A percentile compares a stretch with the other conserved stretches of the same genome.
These are phyloP conservation scores for Phytophthora brassicae DNA, from an alignment of 352 stramenopile species.

Conservation along the genomic window DNA sequence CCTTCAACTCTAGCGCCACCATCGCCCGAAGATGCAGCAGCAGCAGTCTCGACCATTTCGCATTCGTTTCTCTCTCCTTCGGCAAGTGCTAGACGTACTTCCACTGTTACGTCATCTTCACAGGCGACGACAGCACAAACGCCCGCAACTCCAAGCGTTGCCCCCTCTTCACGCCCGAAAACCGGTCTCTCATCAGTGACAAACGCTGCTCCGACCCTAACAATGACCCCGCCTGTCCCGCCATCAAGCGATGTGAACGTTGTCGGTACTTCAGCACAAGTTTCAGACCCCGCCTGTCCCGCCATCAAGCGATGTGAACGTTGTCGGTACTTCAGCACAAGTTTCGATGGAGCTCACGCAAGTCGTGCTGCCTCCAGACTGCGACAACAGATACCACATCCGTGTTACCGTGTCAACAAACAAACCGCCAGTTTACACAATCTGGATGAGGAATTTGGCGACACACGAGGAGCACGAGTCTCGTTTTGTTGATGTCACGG, in stretches of 20 bases:
- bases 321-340: not conserved
- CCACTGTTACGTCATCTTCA: not conserved
- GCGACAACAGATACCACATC: constrained; percentile 31
- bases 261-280: not conserved
- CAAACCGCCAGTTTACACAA: constrained; percentile 27
- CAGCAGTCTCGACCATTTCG: not conserved
- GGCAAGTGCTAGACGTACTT: not conserved
- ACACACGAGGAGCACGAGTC: constrained; percentile 32
- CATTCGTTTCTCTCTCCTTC: constrained; percentile 15
- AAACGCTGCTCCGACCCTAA: not conserved
- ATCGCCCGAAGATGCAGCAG: not conserved
- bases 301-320: not conserved
- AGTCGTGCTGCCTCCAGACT: constrained; percentile 32
- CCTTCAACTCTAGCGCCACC: not conserved
- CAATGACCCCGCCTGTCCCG: not conserved
- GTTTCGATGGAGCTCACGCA: constrained; percentile 34
- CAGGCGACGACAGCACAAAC: not conserved
- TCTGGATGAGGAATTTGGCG: constrained; percentile 34
- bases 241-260: not conserved
- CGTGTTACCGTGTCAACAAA: constrained; percentile 20
- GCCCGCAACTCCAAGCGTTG: not conserved
- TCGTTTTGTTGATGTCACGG: constrained; percentile 29
- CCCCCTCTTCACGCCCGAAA: not conserved
- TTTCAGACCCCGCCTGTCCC: constrained; percentile 1
- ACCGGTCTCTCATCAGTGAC: constrained; percentile 3